phyloP scores from a whole-genome alignment of 2,329 filamentous ascomycete species.

The Rasamsonia emersonii region DNA sequence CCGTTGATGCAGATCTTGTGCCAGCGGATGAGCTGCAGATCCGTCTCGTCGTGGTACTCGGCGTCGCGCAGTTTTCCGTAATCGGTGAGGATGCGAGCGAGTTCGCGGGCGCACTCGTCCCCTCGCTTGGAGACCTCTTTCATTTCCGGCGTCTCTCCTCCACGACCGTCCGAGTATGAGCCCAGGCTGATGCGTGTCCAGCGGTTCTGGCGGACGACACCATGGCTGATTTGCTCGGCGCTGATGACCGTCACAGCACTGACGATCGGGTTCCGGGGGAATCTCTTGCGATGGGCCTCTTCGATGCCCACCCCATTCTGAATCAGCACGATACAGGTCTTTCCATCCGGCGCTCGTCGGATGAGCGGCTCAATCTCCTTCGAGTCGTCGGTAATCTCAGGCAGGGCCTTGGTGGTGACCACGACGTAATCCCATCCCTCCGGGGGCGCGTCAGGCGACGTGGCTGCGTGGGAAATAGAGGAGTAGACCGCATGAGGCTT shows the following conservation, averaged over 20 bases:
- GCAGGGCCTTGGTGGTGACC: slow-evolving; percentile 62
- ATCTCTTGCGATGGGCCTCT: slow-evolving; percentile 54
- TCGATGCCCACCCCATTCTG: slow-evolving; percentile 67
- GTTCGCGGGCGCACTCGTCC: slow-evolving; percentile 28
- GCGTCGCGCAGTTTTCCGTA: slow-evolving; percentile 29
- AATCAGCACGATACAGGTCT: slow-evolving; percentile 55
- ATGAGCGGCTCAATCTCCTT: slow-evolving; percentile 54
- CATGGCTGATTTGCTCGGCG: slow-evolving; percentile 56
- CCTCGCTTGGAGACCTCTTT: slow-evolving; percentile 21
- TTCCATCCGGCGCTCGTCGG: slow-evolving; percentile 20
- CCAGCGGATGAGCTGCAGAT: slow-evolving; percentile 63
- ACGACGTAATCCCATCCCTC: slow-evolving; percentile 57
- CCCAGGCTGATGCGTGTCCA: slow-evolving; percentile 67
- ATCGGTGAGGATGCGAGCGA: slow-evolving; percentile 31
- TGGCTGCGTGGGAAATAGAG: slow-evolving; percentile 50
- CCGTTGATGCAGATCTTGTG: slow-evolving; percentile 72
- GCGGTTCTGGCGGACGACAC: slow-evolving; percentile 59
- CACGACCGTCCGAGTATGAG: slow-evolving; percentile 41
- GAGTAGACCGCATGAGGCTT: slow-evolving; percentile 50
- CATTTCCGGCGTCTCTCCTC: slow-evolving; percentile 35
- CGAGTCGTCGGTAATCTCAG: slow-evolving; percentile 56
- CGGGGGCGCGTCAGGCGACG: slow-evolving; percentile 29
- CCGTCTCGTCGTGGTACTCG: slow-evolving; percentile 58
- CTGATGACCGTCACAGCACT: slow-evolving; percentile 63
- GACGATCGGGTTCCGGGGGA: slow-evolving; percentile 52